Percentiles rank a stretch among this genome's conserved stretches.
These are phyloP conservation scores for Decorospora gaudefroyi DNA, from an alignment of 2,329 filamentous ascomycete species.

Conservation along the genomic window DNA sequence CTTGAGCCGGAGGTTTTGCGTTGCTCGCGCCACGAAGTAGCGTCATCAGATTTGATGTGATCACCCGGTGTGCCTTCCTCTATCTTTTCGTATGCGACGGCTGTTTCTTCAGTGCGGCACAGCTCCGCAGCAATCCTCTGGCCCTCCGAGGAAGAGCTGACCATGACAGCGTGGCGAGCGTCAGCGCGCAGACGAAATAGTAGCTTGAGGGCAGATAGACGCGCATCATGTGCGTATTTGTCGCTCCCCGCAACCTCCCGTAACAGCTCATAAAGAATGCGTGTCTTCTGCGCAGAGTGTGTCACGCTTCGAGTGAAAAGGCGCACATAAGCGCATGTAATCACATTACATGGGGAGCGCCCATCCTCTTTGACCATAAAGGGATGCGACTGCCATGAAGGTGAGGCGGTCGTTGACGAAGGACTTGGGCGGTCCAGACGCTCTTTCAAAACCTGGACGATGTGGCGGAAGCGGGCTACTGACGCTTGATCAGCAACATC, in stretches of 20 bases:
- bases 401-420: constrained; percentile 21
- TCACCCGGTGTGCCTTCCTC: constrained; percentile 46
- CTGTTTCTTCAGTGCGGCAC: constrained; percentile 64
- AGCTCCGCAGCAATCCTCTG: constrained; percentile 73
- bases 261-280: constrained; percentile 49
- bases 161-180: constrained; percentile 74
- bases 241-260: constrained; percentile 41
- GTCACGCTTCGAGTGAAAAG: constrained; percentile 78
- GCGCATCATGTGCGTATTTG: constrained; percentile 44
- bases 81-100: constrained; percentile 50
- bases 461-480: constrained; percentile 60
- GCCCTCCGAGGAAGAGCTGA: constrained; percentile 72
- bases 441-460: constrained; percentile 51
- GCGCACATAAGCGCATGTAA: constrained; percentile 70
- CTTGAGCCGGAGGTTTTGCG: constrained; percentile 38
- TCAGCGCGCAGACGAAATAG: constrained; percentile 84
- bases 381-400: constrained; percentile 25
- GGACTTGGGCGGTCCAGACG: constrained; percentile 32
- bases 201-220: constrained; percentile 46
- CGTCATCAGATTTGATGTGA: constrained; percentile 33
- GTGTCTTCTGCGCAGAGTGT: constrained; percentile 66
- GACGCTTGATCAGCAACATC: constrained; percentile 66
- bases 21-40: constrained; percentile 36
- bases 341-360: constrained; percentile 68
- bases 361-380: constrained; percentile 22